A percentile compares a stretch with the other conserved stretches of the same genome.
Conservation (phyloP, 179 eudicot genomes). For the Spergularia azorica region DNA sequence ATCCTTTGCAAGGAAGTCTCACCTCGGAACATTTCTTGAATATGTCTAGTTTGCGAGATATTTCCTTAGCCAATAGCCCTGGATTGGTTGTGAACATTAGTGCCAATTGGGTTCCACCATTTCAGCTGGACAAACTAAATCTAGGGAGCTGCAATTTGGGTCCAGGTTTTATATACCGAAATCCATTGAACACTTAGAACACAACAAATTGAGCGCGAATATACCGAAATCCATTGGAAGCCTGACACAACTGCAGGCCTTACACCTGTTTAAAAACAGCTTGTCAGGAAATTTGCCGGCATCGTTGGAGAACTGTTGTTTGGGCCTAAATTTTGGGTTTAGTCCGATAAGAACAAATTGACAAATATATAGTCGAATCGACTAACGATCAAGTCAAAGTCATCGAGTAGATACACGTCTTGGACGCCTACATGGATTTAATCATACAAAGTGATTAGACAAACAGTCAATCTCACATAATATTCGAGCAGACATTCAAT, state of each 20-base stretch:
- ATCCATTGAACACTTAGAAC: slow-evolving; percentile 16
- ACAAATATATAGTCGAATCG: too few species aligned
- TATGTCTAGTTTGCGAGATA: not conserved
- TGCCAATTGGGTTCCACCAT: slow-evolving; percentile 35
- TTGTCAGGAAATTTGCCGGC: slow-evolving; percentile 36
- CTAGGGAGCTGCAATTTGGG: slow-evolving; percentile 32
- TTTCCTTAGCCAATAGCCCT: slow-evolving; percentile 14
- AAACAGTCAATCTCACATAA: too few species aligned
- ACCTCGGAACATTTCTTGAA: slow-evolving; percentile 16
- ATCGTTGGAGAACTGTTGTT: slow-evolving; percentile 29
- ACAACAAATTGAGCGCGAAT: slow-evolving; percentile 22
- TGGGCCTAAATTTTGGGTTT: too few species aligned
- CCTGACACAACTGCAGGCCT: not conserved
- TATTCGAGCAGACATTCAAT: too few species aligned
- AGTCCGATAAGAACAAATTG: too few species aligned
- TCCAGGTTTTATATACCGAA: slow-evolving; percentile 36
- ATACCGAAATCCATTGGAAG: slow-evolving; percentile 32
- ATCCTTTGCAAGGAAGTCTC: slow-evolving; percentile 3
- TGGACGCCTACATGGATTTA: too few species aligned
- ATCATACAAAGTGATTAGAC: too few species aligned
- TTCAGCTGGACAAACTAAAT: not conserved
- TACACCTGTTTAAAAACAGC: slow-evolving; percentile 33
- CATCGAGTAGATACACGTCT: too few species aligned
- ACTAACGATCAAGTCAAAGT: not conserved
- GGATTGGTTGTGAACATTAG: not conserved